Evolutionary conservation across 139 green algal species (phyloP), one percentile per base, ranked within the genome.

Genomic region (Zygnema cylindricum): DNA sequence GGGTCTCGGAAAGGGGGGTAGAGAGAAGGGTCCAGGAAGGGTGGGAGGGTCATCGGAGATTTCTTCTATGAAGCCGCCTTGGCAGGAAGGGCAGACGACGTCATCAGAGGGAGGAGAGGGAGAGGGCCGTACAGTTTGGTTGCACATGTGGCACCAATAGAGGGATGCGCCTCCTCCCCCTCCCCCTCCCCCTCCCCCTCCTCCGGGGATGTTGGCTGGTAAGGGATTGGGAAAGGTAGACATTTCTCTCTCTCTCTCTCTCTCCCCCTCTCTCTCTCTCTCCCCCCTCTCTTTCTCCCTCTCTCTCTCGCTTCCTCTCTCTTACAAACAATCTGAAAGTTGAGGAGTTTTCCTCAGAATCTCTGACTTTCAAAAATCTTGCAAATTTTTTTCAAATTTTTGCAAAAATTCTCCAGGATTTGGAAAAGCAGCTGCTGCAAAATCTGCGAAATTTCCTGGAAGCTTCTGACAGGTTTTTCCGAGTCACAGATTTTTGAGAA

Each of bases 111-210:
- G 57, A 57, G 32, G 73, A 75, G 3, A 75, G 40, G 55, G 57
- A 57, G 32, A 85, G 71, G 55, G 35, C 38, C 39, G 81, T 55
- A 82, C 69, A 54, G 30, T 41, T 22, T 41, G 78, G 1, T 77
- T 77, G 33, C 69, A 90, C n/a, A 85, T 69, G 36, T 90, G 85
- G 25, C 41, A 54, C 33, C 83, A 90, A 69, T 33, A 78, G 16
- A 63, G 49, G 49, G 7, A 7, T 63, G 7, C 49, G 7, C 16
- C 49, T 63, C 49, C 49, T 16, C 7, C 49, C 7, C 49, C 49
- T 63, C 49, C 7, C 49, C 16, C 49, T 63, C 49, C 49, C 49
- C 43, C 32, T 84, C 82, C 38, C 81, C 82, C 82, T 38, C 82
- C 82, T 84, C 81, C 3, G n/a, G 55, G 36, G 54, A 42, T 39